Evolutionary conservation across 2,329 filamentous ascomycete species (phyloP).

Genomic region (Penicillium sp.): DNA sequence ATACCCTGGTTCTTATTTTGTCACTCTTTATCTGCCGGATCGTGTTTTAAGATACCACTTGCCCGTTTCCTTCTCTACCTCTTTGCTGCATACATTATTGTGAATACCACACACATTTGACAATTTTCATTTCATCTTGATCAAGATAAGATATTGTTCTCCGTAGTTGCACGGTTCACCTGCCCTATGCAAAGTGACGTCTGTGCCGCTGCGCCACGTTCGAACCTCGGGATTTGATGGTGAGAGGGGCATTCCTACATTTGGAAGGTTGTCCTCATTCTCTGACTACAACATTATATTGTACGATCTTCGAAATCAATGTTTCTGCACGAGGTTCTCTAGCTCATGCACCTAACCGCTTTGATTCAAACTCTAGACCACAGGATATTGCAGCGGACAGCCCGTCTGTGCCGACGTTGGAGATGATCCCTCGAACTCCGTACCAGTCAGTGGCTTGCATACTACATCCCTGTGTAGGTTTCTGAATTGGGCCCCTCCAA

Average conservation of each 20-base stretch:
- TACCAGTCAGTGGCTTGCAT: not conserved
- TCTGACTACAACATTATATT: not conserved
- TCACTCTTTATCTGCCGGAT: conserved; percentile 3
- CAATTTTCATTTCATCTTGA: not conserved
- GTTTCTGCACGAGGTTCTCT: not conserved
- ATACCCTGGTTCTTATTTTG: conserved; percentile 3
- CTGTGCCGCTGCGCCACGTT: conserved; percentile 15
- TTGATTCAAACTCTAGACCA: conserved; percentile 1
- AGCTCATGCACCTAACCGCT: conserved; percentile 8
- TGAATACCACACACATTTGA: not conserved
- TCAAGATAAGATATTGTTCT: conserved; percentile 7
- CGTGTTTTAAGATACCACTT: conserved; percentile 18
- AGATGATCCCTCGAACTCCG: conserved; percentile 2
- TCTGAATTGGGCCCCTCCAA: not conserved
- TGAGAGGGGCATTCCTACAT: not conserved
- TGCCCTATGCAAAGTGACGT: conserved; percentile 16
- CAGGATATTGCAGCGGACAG: not conserved
- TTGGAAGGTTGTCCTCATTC: not conserved
- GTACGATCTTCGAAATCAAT: not conserved
- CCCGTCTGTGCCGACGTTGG: not conserved
- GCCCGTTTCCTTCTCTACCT: not conserved
- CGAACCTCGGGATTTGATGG: not conserved
- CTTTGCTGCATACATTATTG: not conserved
- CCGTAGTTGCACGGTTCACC: conserved; percentile 6
- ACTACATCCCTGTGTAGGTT: not conserved